Evolutionary conservation across 108 stramenopile genomes (phyloP).

Genomic region (Nitzschia palea): DNA sequence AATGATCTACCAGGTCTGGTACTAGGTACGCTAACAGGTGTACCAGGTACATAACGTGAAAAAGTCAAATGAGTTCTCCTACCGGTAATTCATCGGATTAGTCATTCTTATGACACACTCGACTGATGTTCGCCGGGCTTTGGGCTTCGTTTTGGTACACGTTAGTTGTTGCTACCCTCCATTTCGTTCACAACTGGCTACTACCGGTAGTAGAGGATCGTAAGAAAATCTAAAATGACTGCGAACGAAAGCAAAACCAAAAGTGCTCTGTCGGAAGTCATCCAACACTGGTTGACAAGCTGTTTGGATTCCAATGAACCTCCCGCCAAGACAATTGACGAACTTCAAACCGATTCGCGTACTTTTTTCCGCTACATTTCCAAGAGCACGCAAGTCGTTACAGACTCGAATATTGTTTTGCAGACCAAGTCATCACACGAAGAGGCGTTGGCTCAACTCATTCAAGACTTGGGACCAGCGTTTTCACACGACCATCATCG

Average conservation of each 20-base stretch:
- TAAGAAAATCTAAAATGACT: background rate
- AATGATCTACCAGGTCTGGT: no score
- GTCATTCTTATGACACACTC: no score
- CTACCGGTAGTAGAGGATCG: no score
- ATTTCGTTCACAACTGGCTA: no score
- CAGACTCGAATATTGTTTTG: constrained; percentile 5
- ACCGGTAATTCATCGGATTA: no score
- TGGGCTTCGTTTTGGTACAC: no score
- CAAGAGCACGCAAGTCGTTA: constrained; percentile 1
- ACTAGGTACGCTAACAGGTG: no score
- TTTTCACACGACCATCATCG: constrained; percentile 23
- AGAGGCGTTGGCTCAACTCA: constrained; percentile 34
- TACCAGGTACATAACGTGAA: no score
- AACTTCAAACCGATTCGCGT: constrained; percentile 13
- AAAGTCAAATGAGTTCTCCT: no score
- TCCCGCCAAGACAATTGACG: constrained; percentile 1
- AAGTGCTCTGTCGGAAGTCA: constrained; percentile 1
- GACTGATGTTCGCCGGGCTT: no score
- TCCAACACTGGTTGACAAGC: constrained; percentile 5
- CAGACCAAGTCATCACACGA: constrained; percentile 29
- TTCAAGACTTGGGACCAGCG: constrained; percentile 36
- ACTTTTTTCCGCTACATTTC: constrained; percentile 11
- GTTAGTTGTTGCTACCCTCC: no score
- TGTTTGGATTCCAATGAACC: constrained; percentile 5
- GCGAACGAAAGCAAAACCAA: background rate